These are phyloP conservation scores for Suillus subluteus DNA, from an alignment of 768 basidiomycete genomes.

Conservation along the genomic window DNA sequence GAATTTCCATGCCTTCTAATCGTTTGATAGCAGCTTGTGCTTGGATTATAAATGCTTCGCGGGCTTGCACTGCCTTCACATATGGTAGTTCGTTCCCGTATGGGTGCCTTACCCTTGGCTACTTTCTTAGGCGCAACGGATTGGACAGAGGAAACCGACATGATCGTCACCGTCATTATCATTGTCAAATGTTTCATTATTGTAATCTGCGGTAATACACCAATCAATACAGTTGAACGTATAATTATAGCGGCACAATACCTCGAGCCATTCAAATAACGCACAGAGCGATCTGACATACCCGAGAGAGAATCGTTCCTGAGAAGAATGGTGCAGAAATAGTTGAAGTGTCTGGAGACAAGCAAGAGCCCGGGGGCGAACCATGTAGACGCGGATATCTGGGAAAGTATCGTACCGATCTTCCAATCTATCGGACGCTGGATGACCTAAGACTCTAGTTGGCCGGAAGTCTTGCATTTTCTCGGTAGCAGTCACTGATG, in stretches of 20 bases:
- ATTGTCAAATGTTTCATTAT: too few species aligned
- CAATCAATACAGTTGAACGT: slow-evolving; percentile 10
- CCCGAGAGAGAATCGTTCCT: slow-evolving; percentile 92
- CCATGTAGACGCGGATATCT: slow-evolving; percentile 70
- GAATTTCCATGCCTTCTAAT: too few species aligned
- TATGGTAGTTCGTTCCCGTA: too few species aligned
- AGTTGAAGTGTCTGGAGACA: slow-evolving; percentile 87
- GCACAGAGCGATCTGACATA: slow-evolving; percentile 83
- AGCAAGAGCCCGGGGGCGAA: slow-evolving; percentile 87
- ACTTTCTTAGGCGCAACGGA: too few species aligned
- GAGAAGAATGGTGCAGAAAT: slow-evolving; percentile 80
- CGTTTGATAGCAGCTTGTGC: too few species aligned
- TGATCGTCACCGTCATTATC: too few species aligned
- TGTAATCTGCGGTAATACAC: neutral
- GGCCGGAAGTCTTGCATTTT: slow-evolving; percentile 66
- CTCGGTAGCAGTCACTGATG: slow-evolving; percentile 13
- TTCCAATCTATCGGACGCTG: slow-evolving; percentile 76
- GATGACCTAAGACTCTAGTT: slow-evolving; percentile 70
- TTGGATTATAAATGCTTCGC: too few species aligned
- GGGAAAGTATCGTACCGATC: slow-evolving; percentile 66
- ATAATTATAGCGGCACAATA: slow-evolving; percentile 32
- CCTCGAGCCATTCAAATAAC: slow-evolving; percentile 91
- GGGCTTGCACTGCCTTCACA: too few species aligned
- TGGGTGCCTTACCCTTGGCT: too few species aligned
- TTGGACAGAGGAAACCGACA: too few species aligned